Conservation (phyloP, 352 stramenopile genomes). For the Elongisporangium anandrum region DNA sequence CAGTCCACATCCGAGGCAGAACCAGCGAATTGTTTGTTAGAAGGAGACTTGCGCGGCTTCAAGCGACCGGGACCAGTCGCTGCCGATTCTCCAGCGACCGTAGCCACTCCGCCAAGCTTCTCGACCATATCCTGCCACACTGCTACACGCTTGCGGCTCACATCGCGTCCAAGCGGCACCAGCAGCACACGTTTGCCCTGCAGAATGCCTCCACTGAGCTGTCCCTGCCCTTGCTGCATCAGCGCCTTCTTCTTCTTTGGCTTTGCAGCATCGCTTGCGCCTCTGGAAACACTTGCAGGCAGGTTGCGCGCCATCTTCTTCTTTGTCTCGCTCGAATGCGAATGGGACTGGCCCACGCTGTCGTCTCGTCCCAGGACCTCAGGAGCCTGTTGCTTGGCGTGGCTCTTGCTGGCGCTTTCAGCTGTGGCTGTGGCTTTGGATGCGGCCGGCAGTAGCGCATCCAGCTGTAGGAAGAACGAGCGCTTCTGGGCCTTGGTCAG, state of each 20-base stretch:
- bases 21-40: neutral
- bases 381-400: neutral
- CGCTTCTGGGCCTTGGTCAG: constrained; percentile 36
- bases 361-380: neutral
- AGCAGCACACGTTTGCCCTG: constrained; percentile 38
- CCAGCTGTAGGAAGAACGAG: constrained; percentile 39
- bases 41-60: neutral
- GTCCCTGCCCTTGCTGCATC: neutral
- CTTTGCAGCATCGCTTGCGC: constrained; percentile 15
- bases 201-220: constrained; percentile 15
- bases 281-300: constrained; percentile 2
- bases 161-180: constrained; percentile 50
- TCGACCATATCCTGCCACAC: constrained; percentile 58
- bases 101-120: constrained; percentile 35
- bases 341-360: constrained; percentile 1
- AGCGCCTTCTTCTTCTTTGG: constrained; percentile 18
- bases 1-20: constrained; percentile 23
- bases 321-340: constrained; percentile 7
- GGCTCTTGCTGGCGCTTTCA: neutral
- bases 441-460: constrained; percentile 21
- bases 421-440: neutral
- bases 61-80: neutral
- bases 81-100: neutral
- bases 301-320: constrained; percentile 2
- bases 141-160: constrained; percentile 58